Conservation (phyloP, 2,329 filamentous ascomycete genomes). For the Beauveria sp. region DNA sequence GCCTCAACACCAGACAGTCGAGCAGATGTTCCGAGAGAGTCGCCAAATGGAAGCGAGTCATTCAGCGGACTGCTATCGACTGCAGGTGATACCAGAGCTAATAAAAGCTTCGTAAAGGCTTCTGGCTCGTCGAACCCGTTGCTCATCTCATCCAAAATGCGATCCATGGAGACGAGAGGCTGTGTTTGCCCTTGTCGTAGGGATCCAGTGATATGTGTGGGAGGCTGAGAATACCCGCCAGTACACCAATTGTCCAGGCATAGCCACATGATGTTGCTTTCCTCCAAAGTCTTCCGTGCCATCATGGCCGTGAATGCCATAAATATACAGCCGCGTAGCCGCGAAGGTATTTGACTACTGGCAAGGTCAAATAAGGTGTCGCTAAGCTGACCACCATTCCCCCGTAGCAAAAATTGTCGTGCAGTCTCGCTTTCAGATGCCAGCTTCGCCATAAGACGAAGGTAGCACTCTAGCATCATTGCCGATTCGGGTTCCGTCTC, state of each 20-base stretch:
- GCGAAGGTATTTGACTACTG: conserved; percentile 65
- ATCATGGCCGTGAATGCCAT: conserved; percentile 69
- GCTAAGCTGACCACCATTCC: conserved; percentile 56
- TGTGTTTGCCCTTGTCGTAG: conserved; percentile 25
- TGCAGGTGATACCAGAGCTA: conserved; percentile 62
- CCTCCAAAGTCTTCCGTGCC: conserved; percentile 59
- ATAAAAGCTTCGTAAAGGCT: conserved; percentile 72
- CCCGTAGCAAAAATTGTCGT: conserved; percentile 63
- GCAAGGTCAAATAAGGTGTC: conserved; percentile 72
- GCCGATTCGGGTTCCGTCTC: conserved; percentile 84
- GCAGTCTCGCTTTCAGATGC: conserved; percentile 65
- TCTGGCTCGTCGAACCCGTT: conserved; percentile 78
- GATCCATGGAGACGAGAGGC: conserved; percentile 45
- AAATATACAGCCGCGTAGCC: conserved; percentile 78
- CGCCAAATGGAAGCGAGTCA: conserved; percentile 78
- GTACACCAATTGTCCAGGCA: conserved; percentile 74
- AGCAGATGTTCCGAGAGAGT: conserved; percentile 69
- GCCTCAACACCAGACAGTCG: conserved; percentile 78
- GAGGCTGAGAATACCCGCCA: conserved; percentile 39
- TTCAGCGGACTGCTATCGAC: conserved; percentile 54
- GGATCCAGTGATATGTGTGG: conserved; percentile 24
- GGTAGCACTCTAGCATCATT: conserved; percentile 94
- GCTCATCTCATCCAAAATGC: conserved; percentile 66
- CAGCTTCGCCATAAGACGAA: conserved; percentile 79
- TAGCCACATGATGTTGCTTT: conserved; percentile 71